Conservation (phyloP, 1,284 basidiomycete genomes). For the Microbotryomycetes sp. region DNA sequence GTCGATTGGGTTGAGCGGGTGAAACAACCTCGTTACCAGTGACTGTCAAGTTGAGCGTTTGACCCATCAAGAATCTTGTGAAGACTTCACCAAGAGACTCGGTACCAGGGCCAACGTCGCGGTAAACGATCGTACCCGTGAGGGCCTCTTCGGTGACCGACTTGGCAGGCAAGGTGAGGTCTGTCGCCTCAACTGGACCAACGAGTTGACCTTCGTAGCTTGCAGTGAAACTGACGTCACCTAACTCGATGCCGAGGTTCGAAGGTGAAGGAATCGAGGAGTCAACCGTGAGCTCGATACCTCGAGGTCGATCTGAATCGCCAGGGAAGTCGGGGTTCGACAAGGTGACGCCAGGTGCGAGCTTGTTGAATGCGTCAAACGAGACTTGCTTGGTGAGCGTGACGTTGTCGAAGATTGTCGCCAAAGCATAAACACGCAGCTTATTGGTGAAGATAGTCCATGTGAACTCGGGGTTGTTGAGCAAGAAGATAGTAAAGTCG, state of each 20-base stretch:
- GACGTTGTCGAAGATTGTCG: conserved; percentile 63
- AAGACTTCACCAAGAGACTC: conserved; percentile 56
- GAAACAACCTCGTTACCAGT: conserved; percentile 57
- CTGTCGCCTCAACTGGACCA: conserved; percentile 28
- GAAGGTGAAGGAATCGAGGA: conserved; percentile 58
- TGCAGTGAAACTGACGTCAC: conserved; percentile 60
- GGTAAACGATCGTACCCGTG: conserved; percentile 57
- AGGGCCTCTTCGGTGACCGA: conserved; percentile 53
- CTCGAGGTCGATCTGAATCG: conserved; percentile 47
- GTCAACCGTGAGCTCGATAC: conserved; percentile 63
- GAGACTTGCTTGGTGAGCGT: conserved; percentile 58
- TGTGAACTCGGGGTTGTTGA: conserved; percentile 60
- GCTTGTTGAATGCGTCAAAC: conserved; percentile 43
- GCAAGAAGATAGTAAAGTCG: conserved; percentile 58
- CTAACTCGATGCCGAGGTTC: conserved; percentile 67
- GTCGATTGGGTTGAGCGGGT: conserved; percentile 41
- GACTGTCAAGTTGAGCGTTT: conserved; percentile 57
- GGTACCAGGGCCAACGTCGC: conserved; percentile 38
- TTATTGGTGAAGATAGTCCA: conserved; percentile 64
- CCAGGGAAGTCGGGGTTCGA: conserved; percentile 47
- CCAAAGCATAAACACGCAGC: conserved; percentile 59
- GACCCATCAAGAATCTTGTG: conserved; percentile 58
- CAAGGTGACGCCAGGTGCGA: conserved; percentile 48
- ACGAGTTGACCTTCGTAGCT: conserved; percentile 51
- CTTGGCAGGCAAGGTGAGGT: conserved; percentile 54